Evolutionary conservation across 352 stramenopile genomes (phyloP), one percentile per base, ranked within the genome.

Genomic region (Phytophthora hibernalis): DNA sequence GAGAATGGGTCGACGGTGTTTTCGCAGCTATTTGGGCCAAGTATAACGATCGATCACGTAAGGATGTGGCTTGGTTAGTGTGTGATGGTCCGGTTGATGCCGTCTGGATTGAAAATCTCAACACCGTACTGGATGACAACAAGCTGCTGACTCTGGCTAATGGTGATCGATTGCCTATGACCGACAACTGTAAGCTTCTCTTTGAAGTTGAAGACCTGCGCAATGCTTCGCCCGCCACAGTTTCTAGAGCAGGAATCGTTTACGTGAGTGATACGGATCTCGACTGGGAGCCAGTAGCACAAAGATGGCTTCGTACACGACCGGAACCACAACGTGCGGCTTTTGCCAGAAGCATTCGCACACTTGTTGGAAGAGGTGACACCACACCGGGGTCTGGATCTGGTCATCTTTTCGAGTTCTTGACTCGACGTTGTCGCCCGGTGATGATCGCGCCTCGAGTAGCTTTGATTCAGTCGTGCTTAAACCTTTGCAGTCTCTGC

Each of bases 61-160:
- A 92, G 55, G 87, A 97, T 53, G 74, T 91, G 28, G 79, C 79
- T n/a, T 98, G 94, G 94, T 93, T 95, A 24, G 85, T 98, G 6
- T 98, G 97, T 40, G 94, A 98, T 61, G 94, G 93, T 0, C 93
- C 94, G 0, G 95, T 98, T 6, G 94, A 98, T 55, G 90, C 94
- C 3, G 80, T 98, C 18, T 98, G 94, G 94, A 98, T 98, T 54
- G 94, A 98, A 67, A 98, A 98, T 67, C 88, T 98, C 45, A 98
- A 98, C 76, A 98, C 93, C 0, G 94, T 98, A 5, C 72, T 98
- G 3, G 94, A 98, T 59, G 94, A 98, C 74, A 98, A 98, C 74
- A 98, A 97, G 76, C 93, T 96, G 9, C 65, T 98, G 40, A 98
- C 92, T 33, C 71, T 98, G 1, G 92, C 93, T 1, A 98, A 98